These are phyloP conservation scores for Vaccinium myrtillus DNA, from an alignment of 148 eudicot genomes.

Conservation along the genomic window DNA sequence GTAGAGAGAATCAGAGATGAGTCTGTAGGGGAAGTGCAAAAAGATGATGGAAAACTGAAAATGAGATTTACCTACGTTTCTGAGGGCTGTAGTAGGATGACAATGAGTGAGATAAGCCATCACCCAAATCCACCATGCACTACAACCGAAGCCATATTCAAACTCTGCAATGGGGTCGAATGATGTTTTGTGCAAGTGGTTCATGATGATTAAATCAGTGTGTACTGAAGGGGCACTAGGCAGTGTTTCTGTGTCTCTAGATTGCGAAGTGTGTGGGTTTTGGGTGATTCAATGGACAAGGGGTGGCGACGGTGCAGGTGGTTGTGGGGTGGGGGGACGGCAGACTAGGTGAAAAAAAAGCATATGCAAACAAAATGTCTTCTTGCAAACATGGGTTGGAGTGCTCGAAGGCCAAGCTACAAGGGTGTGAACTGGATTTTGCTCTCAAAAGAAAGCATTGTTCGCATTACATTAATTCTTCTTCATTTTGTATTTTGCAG, in stretches of 20 bases:
- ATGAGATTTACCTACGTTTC: neutral
- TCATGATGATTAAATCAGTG: neutral
- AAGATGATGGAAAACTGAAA: neutral
- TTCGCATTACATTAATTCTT: neutral
- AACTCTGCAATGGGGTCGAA: neutral
- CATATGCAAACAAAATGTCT: neutral
- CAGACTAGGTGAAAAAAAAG: neutral
- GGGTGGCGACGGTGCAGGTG: neutral
- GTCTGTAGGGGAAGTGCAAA: neutral
- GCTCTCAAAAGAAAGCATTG: neutral
- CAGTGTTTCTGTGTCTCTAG: neutral
- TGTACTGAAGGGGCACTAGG: neutral
- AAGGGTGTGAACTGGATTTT: neutral
- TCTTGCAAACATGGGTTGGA: neutral
- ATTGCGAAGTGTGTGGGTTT: neutral
- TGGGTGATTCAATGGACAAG: neutral
- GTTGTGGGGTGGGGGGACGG: too few species aligned
- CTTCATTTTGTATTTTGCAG: constrained; percentile 38
- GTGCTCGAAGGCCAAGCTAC: neutral
- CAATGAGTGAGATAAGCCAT: neutral
- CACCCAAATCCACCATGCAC: neutral
- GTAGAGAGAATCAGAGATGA: neutral
- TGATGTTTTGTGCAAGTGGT: neutral
- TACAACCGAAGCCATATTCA: neutral
- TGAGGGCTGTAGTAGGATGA: neutral